Conservation (phyloP, 257 asterid species). For the Petunia secreta region DNA sequence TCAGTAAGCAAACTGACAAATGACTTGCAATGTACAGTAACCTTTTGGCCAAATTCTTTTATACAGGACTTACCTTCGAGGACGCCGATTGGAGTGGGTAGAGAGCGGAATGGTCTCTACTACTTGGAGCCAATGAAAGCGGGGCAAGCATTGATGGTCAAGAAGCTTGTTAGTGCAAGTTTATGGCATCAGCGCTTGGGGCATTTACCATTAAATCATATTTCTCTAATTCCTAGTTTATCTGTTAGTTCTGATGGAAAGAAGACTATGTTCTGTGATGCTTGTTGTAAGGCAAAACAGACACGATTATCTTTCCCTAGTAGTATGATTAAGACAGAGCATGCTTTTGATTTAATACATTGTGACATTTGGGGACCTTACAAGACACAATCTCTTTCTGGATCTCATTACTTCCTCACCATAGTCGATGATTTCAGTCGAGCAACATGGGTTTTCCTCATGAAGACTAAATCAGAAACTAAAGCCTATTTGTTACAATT, state of each 20-base stretch:
- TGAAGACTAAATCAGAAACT: no score
- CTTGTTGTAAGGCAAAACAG: neutral
- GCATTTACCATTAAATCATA: neutral
- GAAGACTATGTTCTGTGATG: no score
- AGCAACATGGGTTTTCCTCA: neutral
- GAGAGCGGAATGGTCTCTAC: constrained; percentile 15
- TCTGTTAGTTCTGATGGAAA: no score
- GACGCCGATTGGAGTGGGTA: constrained; percentile 30
- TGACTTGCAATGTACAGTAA: neutral
- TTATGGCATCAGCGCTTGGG: constrained; percentile 15
- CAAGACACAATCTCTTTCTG: neutral
- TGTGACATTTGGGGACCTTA: constrained; percentile 6
- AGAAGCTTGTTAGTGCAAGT: neutral
- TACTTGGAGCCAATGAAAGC: neutral
- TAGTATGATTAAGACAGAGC: no score
- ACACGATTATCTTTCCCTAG: no score
- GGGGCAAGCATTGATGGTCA: constrained; percentile 17
- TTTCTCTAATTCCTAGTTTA: constrained; percentile 16
- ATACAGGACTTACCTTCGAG: constrained; percentile 22
- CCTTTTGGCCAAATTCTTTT: neutral
- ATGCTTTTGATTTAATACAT: no score
- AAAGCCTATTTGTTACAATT: no score
- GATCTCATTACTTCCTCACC: neutral
- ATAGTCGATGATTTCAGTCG: constrained; percentile 28
- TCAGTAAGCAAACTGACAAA: neutral